phyloP scores from a whole-genome alignment of 148 eudicot species.

The Cornus controversa region DNA sequence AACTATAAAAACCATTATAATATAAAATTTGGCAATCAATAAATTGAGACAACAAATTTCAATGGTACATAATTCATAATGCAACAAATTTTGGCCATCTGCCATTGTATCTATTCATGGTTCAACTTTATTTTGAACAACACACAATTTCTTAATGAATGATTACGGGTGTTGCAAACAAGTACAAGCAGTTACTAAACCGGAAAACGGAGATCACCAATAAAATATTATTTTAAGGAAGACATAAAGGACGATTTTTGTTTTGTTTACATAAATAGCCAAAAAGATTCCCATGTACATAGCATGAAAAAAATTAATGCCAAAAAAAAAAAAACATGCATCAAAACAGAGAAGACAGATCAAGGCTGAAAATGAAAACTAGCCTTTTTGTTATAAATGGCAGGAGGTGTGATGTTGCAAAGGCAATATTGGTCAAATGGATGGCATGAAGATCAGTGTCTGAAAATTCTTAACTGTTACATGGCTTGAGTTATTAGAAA shows the following conservation, averaged over 20 bases:
- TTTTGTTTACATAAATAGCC: background rate
- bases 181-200: background rate
- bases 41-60: background rate
- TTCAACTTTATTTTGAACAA: background rate
- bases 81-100: background rate
- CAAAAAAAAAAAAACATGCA: background rate
- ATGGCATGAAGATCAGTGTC: no score
- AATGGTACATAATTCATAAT: slow-evolving; percentile 1
- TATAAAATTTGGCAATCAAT: background rate
- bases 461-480: background rate
- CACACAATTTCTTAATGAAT: background rate
- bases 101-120: background rate
- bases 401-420: no score
- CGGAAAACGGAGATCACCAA: background rate
- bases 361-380: background rate
- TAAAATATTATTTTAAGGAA: no score
- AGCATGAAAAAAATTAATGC: background rate
- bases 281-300: background rate
- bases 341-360: background rate
- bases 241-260: no score
- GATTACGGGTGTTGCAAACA: background rate
- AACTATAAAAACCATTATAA: background rate
- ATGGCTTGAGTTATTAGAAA: background rate
- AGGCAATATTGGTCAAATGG: no score
- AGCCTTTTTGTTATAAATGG: background rate